phyloP scores from a whole-genome alignment of 192 early-diverging fungal species.

The Helicostylum pulchrum region DNA sequence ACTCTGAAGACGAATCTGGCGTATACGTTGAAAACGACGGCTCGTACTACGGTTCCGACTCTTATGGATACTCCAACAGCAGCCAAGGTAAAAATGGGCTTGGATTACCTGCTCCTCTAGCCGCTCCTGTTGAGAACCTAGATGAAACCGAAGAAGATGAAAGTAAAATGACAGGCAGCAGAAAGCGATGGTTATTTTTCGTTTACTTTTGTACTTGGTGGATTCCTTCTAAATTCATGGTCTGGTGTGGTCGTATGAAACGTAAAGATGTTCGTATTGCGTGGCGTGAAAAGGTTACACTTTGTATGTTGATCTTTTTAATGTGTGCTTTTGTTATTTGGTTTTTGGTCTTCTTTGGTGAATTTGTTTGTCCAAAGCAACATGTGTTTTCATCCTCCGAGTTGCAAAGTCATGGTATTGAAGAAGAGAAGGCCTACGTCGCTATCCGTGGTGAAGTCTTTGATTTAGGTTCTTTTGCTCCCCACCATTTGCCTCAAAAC shows the following conservation, averaged over 20 bases:
- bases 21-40: constrained; percentile 2
- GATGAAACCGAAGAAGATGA: constrained; percentile 46
- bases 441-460: constrained; percentile 66
- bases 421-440: constrained; percentile 60
- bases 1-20: constrained; percentile 36
- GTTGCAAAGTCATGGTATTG: constrained; percentile 52
- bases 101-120: constrained; percentile 14
- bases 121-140: constrained; percentile 41
- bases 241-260: constrained; percentile 73
- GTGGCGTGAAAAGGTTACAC: constrained; percentile 89
- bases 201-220: constrained; percentile 89
- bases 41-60: constrained; percentile 22
- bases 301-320: constrained; percentile 83
- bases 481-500: constrained; percentile 45
- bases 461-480: constrained; percentile 61
- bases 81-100: constrained; percentile 6
- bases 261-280: constrained; percentile 92
- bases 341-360: constrained; percentile 84
- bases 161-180: constrained; percentile 43
- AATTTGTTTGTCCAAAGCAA: constrained; percentile 77
- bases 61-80: constrained; percentile 6
- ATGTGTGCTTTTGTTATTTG: constrained; percentile 79
- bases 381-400: constrained; percentile 59
- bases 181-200: constrained; percentile 67
- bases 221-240: constrained; percentile 62